A percentile compares a stretch with the other conserved stretches of the same genome.
phyloP scores from a whole-genome alignment of 139 green algal species.

The Dunaliella primolecta region DNA sequence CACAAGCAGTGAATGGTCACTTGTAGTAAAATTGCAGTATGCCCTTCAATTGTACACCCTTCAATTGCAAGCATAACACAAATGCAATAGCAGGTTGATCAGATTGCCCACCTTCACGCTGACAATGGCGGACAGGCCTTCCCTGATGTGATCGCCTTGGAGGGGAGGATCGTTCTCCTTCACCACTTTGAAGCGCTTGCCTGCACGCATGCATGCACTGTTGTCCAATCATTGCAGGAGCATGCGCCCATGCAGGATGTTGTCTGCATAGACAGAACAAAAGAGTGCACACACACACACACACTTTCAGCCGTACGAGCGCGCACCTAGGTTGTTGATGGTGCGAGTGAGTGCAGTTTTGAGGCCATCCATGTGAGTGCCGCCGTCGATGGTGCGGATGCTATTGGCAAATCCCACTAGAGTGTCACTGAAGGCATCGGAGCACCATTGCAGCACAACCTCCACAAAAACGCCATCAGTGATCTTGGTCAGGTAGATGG shows the following conservation, averaged over 20 bases:
- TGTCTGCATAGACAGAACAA: too few relatives aligned
- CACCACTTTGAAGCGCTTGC: slow-evolving; percentile 50
- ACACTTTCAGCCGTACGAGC: slow-evolving; percentile 24
- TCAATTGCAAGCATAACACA: too few relatives aligned
- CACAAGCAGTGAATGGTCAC: too few relatives aligned
- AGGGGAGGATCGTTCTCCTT: slow-evolving; percentile 79
- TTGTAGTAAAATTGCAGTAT: too few relatives aligned
- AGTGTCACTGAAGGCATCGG: slow-evolving; percentile 74
- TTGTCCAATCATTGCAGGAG: slow-evolving; percentile 5
- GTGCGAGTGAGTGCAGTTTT: slow-evolving; percentile 75
- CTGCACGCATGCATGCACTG: not conserved
- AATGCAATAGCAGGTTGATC: too few relatives aligned
- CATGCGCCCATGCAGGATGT: too few relatives aligned
- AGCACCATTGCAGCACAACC: slow-evolving; percentile 79
- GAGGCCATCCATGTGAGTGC: slow-evolving; percentile 94
- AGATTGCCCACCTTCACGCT: slow-evolving; percentile 72
- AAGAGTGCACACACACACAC: slow-evolving; percentile 1
- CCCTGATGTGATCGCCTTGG: slow-evolving; percentile 85
- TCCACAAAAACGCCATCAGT: slow-evolving; percentile 63
- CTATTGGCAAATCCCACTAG: slow-evolving; percentile 95
- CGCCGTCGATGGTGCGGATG: slow-evolving; percentile 93
- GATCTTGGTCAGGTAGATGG: slow-evolving; percentile 36
- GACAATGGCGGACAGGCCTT: slow-evolving; percentile 75
- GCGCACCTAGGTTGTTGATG: slow-evolving; percentile 65
- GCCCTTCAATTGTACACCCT: too few relatives aligned